Conservation (phyloP, 208 protist species). For the Crithidia expoeki region DNA sequence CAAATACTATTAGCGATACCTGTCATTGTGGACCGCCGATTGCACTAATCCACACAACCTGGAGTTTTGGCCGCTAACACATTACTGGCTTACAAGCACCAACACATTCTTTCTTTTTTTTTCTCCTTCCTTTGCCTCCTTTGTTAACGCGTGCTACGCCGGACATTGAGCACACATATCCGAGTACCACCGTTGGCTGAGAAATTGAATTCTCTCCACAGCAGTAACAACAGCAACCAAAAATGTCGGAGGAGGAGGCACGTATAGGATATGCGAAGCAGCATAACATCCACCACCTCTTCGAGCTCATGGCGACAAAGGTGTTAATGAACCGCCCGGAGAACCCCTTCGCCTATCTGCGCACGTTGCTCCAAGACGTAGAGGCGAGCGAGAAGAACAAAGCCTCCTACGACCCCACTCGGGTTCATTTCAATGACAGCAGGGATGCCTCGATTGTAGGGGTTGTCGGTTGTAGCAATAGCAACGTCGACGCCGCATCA, state of each 20-base stretch:
- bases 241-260: constrained; percentile 72
- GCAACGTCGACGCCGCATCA: background rate
- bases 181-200: too few species aligned
- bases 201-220: too few species aligned
- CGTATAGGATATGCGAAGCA: constrained; percentile 84
- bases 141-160: too few species aligned
- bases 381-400: constrained; percentile 83
- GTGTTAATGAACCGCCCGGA: constrained; percentile 86
- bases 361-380: constrained; percentile 66
- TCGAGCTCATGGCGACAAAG: constrained; percentile 90
- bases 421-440: constrained; percentile 50
- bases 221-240: too few species aligned
- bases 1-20: too few species aligned
- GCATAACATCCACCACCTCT: constrained; percentile 92
- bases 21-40: too few species aligned
- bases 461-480: background rate
- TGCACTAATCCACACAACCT: too few species aligned
- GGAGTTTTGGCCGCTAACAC: too few species aligned
- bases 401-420: constrained; percentile 79
- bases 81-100: too few species aligned
- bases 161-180: too few species aligned
- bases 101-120: constrained; percentile 10
- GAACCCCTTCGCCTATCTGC: constrained; percentile 89
- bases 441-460: background rate
- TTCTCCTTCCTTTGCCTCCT: background rate